These are phyloP conservation scores for Ophiostoma himal-ulmi DNA, from an alignment of 2,329 filamentous ascomycete species.

Conservation along the genomic window DNA sequence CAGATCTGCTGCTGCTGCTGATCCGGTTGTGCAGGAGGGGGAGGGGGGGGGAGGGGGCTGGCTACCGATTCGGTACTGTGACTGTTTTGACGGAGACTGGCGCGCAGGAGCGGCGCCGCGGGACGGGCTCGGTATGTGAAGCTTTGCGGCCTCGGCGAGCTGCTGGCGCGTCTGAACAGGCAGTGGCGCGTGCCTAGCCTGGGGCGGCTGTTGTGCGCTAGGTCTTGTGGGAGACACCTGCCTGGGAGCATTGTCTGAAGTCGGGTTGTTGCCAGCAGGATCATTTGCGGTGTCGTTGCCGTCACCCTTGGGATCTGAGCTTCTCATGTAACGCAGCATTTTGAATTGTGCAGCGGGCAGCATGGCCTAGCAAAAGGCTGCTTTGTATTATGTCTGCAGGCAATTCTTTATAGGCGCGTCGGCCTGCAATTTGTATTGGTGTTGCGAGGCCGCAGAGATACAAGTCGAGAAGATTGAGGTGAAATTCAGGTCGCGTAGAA, in stretches of 20 bases:
- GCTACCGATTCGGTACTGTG: not conserved
- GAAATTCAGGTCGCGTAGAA: not conserved
- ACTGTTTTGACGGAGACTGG: constrained; percentile 20
- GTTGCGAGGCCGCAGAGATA: not conserved
- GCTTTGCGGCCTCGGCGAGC: constrained; percentile 33
- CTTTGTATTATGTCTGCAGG: not conserved
- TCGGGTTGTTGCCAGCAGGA: not conserved
- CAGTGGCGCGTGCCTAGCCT: constrained; percentile 24
- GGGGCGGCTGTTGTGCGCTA: not conserved
- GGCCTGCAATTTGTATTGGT: not conserved
- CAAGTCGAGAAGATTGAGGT: not conserved
- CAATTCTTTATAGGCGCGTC: not conserved
- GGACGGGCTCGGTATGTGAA: constrained; percentile 34
- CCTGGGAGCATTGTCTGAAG: not conserved
- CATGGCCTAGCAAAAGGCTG: constrained; percentile 23
- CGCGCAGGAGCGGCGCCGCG: constrained; percentile 31
- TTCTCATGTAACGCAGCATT: constrained; percentile 29
- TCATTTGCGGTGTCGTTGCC: constrained; percentile 14
- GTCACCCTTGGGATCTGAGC: constrained; percentile 27
- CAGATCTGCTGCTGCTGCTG: constrained; percentile 32
- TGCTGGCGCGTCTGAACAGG: constrained; percentile 31
- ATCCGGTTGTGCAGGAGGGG: constrained; percentile 15
- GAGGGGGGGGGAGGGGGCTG: not conserved
- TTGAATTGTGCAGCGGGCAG: constrained; percentile 28
- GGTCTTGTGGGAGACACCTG: not conserved